Evolutionary conservation across 2,329 filamentous ascomycete species (phyloP), one percentile per base, ranked within the genome.

Genomic region (Fusarium temperatum): DNA sequence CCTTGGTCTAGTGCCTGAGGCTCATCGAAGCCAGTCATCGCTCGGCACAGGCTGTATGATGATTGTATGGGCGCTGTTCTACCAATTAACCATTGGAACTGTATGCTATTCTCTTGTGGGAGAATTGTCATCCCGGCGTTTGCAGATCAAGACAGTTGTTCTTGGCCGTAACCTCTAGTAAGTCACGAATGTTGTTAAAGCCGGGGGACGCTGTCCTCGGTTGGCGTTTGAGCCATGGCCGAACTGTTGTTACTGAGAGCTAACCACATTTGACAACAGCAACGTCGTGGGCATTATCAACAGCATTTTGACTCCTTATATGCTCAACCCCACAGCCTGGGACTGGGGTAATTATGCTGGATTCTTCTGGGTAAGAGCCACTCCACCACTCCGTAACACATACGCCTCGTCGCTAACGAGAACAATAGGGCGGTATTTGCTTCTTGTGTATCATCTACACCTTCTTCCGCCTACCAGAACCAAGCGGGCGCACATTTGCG

Each of bases 121-220:
- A 2, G 95, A 98, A 81, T 83, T 98, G 28, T 95, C 94, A 0
- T 94, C 94, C 1, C 90, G 93, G 20, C 89, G 95, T 5, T 87
- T 98, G 39, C 93, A 95, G 79, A 95, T 97, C 85, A 98, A 98
- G 86, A 97, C 95, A 1, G 93, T 97, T 28, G 95, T 96, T 2
- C 88, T 98, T 5, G 94, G 93, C 4, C 92, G 95, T 63, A 93
- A 94, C 76, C 84, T 94, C 51, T 93, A 93, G 87, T 89, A 81
- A 82, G 87, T 84, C 30, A 36, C 59, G 32, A n/a, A n/a, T 42
- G 32, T 50, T 42, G 38, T n/a, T 13, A 32, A 30, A 48, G 22
- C n/a, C 26, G 44, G 45, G 41, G 50, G 41, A 36, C 22, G 35
- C 20, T 17, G 15, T 56, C 48, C 26, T 55, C 41, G 42, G 42